Conservation (phyloP, 2,329 filamentous ascomycete genomes). For the Penicillium sp. region DNA sequence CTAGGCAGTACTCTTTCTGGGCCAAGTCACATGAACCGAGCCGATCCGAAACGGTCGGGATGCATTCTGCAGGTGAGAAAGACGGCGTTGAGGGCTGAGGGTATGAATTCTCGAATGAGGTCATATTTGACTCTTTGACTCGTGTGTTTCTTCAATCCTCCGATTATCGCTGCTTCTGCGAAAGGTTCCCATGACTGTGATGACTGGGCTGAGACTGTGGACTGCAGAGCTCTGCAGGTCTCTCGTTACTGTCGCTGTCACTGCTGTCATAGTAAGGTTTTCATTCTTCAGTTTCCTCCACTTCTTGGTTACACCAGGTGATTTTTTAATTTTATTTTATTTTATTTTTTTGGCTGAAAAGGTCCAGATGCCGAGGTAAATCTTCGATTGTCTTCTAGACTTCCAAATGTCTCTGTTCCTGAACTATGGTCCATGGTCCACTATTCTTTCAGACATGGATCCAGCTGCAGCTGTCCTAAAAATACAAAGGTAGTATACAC, state of each 20-base stretch:
- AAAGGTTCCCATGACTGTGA: background rate
- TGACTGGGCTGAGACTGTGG: constrained; percentile 2
- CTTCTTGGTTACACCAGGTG: constrained; percentile 2
- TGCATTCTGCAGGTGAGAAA: constrained; percentile 12
- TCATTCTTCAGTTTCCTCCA: background rate
- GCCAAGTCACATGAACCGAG: constrained; percentile 17
- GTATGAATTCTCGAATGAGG: constrained; percentile 6
- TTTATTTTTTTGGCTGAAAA: background rate
- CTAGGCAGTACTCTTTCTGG: background rate
- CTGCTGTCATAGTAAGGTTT: constrained; percentile 14
- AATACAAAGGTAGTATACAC: background rate
- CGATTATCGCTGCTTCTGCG: background rate
- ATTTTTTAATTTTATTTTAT: background rate
- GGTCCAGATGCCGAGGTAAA: constrained; percentile 12
- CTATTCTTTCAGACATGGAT: constrained; percentile 8
- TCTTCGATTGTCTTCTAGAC: constrained; percentile 16
- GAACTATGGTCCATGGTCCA: background rate
- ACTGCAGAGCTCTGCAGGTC: background rate
- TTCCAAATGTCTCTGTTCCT: background rate
- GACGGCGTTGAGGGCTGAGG: background rate
- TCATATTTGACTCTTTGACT: background rate
- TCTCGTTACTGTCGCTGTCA: background rate
- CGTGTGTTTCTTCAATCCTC: background rate
- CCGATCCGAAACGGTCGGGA: constrained; percentile 12
- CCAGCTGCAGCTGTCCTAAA: constrained; percentile 9